These are phyloP conservation scores for Solanum tarijense DNA, from an alignment of 257 asterid genomes.

Conservation along the genomic window DNA sequence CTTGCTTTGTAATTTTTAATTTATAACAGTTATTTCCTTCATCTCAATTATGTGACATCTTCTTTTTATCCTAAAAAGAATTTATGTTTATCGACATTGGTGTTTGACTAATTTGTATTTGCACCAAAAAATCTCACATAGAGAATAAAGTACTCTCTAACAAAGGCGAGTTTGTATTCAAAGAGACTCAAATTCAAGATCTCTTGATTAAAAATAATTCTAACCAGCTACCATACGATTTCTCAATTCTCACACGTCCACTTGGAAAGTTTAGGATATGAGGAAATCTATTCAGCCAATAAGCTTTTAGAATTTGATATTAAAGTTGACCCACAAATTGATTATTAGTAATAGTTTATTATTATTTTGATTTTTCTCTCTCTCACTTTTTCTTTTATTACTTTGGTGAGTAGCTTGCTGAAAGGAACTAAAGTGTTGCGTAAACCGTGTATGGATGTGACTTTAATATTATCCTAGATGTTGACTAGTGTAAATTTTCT, in stretches of 20 bases:
- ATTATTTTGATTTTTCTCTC: background rate
- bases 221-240: too few relatives aligned
- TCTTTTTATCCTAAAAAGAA: too few relatives aligned
- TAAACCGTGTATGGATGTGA: background rate
- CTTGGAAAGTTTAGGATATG: background rate
- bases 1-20: background rate
- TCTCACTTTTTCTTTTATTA: background rate
- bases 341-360: background rate
- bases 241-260: background rate
- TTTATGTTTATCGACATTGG: too few relatives aligned
- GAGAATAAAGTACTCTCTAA: too few relatives aligned
- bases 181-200: background rate
- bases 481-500: background rate
- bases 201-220: accelerated
- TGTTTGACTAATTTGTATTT: accelerated
- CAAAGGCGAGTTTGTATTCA: accelerated
- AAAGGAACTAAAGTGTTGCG: background rate
- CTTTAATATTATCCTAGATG: background rate
- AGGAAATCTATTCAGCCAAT: constrained; percentile 33
- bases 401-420: background rate
- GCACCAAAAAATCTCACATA: too few relatives aligned
- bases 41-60: background rate
- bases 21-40: background rate
- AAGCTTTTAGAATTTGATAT: constrained; percentile 15
- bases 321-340: constrained; percentile 1